Base-by-base conservation (phyloP, 768 basidiomycete genomes). In the Pseudohyphozyma bogoriensis region DNA sequence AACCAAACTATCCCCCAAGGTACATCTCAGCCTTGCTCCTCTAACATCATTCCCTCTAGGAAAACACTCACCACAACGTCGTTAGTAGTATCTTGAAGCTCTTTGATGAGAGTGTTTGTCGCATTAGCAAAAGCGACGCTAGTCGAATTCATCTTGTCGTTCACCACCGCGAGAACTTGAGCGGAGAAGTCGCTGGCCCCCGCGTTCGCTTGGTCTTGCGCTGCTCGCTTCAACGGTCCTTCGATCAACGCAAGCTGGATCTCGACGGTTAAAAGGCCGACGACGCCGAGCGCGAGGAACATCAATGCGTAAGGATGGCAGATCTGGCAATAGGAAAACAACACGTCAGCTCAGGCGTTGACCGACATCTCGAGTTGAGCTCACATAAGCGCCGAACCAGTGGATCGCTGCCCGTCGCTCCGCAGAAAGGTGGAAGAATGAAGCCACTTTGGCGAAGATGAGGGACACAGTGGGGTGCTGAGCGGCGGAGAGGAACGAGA, bases 361-460 rank as follows among this genome's bases (percentile, higher is more conserved):
- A n/a, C n/a, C n/a, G n/a, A n/a, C n/a, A n/a, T n/a, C n/a, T n/a
- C n/a, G n/a, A n/a, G n/a, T n/a, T n/a, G n/a, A n/a, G n/a, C n/a
- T n/a, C n/a, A n/a, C 78, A 75, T 95, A 95, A 68, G 86, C 81
- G 69, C 87, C 78, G 74, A 93, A 89, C 89, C 90, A 99, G 60
- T 83, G 82, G 22, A 88, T 74, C 67, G 87, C 80, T 29, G 79
- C 80, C 68, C 87, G 81, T 60, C 85, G 79, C 39, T 78, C 74
- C 9, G 83, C 80, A 11, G 79, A 78, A 60, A 89, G 75, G 45
- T 73, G 80, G 35, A 89, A 70, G 51, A 74, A 71, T 8, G 74
- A 59, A 9, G 82, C 77, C 9, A 89, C 60, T 26, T 72, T 72
- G 70, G 83, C 82, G 42, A 80, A 78, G 59, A 87, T 77, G 56